These are phyloP conservation scores for Ligustrum vulgare DNA, from an alignment of 257 asterid genomes.

Conservation along the genomic window DNA sequence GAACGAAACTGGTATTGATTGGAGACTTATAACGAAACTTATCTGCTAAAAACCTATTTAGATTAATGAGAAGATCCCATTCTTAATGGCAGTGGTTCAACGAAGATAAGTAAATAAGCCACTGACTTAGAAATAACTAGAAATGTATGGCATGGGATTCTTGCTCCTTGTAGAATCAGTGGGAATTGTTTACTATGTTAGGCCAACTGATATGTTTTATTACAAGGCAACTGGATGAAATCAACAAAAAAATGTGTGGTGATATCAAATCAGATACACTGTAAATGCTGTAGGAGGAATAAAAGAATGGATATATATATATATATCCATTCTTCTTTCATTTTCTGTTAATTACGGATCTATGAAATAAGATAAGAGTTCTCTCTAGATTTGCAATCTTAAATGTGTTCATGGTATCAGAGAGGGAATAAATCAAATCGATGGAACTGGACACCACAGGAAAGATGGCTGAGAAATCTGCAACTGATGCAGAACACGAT, in stretches of 20 bases:
- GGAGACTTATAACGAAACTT: neutral
- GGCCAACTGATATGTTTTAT: neutral
- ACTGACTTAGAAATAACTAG: neutral
- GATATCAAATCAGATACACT: neutral
- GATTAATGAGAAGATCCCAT: neutral
- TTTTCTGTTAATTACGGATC: no score
- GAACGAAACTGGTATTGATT: neutral
- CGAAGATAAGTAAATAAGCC: neutral
- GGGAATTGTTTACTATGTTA: neutral
- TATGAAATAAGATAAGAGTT: no score
- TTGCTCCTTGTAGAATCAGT: constrained; percentile 1
- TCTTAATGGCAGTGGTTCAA: neutral
- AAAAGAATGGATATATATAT: no score
- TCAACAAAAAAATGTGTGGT: neutral
- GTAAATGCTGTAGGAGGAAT: neutral
- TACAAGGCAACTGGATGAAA: neutral
- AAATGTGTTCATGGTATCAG: no score
- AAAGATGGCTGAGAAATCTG: no score
- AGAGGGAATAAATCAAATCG: no score
- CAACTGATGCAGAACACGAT: no score
- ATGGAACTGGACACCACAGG: no score
- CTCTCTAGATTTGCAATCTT: no score
- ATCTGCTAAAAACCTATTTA: neutral
- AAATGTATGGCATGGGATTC: neutral
- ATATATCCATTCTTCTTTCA: no score